Percentiles rank a stretch among this genome's conserved stretches.
These are phyloP conservation scores for Acanthamoeba divionensis DNA, from an alignment of 208 protist genomes.

Conservation along the genomic window DNA sequence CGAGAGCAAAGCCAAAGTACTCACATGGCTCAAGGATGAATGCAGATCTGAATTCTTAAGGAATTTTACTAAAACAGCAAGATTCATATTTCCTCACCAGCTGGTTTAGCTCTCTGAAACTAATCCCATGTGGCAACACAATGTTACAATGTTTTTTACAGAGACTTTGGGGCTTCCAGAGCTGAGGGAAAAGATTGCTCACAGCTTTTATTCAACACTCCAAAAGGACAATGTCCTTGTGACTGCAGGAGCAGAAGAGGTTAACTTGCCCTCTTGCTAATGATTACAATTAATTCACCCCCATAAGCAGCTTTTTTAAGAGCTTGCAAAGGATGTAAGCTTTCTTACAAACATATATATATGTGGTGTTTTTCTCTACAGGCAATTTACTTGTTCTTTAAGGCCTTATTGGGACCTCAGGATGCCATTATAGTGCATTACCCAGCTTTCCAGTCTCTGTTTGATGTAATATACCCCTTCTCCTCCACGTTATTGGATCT, in stretches of 20 bases:
- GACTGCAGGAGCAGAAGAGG: background rate
- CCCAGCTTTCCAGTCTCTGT: background rate
- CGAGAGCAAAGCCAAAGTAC: no score
- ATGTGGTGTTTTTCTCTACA: no score
- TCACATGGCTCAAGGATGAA: no score
- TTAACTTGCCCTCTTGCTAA: no score
- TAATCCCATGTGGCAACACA: background rate
- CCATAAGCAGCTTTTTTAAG: no score
- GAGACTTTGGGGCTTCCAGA: background rate
- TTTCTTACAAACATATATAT: no score
- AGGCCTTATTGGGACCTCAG: background rate
- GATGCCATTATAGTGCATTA: background rate
- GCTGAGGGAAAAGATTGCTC: background rate
- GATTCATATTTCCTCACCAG: background rate
- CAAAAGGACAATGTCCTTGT: background rate
- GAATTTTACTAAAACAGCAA: background rate
- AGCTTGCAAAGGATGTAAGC: no score
- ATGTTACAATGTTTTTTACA: background rate
- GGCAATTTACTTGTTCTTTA: slow-evolving; percentile 3
- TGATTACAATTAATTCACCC: no score
- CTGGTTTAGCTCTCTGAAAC: background rate
- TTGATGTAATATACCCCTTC: background rate
- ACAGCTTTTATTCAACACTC: background rate
- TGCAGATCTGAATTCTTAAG: background rate
- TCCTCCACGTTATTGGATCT: background rate